A percentile compares a stretch with the other conserved stretches of the same genome.
phyloP scores from a whole-genome alignment of 768 basidiomycete genomes.

The Cubamyces sp. region DNA sequence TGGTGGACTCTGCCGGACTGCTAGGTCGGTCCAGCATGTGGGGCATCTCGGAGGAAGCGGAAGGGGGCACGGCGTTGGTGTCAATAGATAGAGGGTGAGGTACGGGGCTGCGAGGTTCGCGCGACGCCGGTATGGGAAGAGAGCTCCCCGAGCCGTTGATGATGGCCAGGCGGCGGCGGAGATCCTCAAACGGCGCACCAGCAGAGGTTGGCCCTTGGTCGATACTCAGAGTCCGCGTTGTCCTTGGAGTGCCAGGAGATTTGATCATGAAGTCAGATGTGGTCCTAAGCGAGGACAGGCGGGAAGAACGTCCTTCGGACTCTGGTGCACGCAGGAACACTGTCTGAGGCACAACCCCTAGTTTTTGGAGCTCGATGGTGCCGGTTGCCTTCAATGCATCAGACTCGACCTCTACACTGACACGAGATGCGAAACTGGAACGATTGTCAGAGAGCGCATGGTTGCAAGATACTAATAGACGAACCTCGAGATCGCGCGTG shows the following conservation, averaged over 20 bases:
- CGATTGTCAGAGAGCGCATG: conserved; percentile 6
- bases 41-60: conserved; percentile 33
- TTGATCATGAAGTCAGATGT: conserved; percentile 40
- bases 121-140: conserved; percentile 48
- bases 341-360: conserved; percentile 89
- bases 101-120: conserved; percentile 51
- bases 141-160: conserved; percentile 77
- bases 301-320: conserved; percentile 48
- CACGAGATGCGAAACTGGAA: conserved; percentile 66
- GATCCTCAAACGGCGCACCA: conserved; percentile 74
- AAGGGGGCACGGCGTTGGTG: conserved; percentile 20
- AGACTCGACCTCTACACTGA: conserved; percentile 63
- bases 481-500: conserved; percentile 77
- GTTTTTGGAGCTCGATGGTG: conserved; percentile 80
- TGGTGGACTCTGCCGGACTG: conserved; percentile 84
- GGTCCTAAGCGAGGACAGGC: conserved; percentile 29
- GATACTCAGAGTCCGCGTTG: conserved; percentile 51
- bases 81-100: conserved; percentile 37
- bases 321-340: conserved; percentile 76
- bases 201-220: conserved; percentile 47
- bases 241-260: conserved; percentile 52
- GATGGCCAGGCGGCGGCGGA: conserved; percentile 72
- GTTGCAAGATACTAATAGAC: conserved; percentile 19
- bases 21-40: conserved; percentile 56
- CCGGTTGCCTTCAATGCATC: conserved; percentile 66